phyloP scores from a whole-genome alignment of 1,284 basidiomycete species.

The Pterulicium gracile region DNA sequence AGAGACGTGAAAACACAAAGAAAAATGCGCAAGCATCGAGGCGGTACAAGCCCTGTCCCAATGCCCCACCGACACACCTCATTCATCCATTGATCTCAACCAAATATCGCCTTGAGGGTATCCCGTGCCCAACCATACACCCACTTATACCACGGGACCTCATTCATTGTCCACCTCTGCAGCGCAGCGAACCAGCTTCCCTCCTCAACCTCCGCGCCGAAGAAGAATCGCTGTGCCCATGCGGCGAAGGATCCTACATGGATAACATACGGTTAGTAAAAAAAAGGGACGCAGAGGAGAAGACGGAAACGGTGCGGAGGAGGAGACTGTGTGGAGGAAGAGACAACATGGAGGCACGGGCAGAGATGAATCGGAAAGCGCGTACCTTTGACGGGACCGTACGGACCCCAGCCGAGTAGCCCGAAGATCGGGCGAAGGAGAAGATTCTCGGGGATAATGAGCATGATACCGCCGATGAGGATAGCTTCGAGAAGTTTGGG shows the following conservation, averaged over 20 bases:
- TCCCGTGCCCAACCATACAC: no score
- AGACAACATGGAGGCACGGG: no score
- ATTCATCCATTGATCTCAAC: no score
- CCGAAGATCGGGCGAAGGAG: constrained; percentile 14
- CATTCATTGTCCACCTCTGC: constrained; percentile 16
- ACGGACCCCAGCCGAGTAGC: constrained; percentile 16
- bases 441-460: constrained; percentile 14
- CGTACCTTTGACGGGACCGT: constrained; percentile 19
- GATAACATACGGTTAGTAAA: background rate
- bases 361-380: no score
- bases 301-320: no score
- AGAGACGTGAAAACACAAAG: no score
- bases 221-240: constrained; percentile 18
- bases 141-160: no score
- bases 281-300: no score
- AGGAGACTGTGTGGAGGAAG: background rate
- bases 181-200: constrained; percentile 19
- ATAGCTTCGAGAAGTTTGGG: constrained; percentile 13
- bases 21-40: no score
- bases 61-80: no score
- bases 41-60: no score
- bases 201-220: constrained; percentile 12
- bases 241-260: constrained; percentile 15
- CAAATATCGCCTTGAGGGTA: no score
- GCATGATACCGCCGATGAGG: constrained; percentile 7